Conservation (phyloP, 2,329 filamentous ascomycete genomes). For the Fusarium oligoseptatum region DNA sequence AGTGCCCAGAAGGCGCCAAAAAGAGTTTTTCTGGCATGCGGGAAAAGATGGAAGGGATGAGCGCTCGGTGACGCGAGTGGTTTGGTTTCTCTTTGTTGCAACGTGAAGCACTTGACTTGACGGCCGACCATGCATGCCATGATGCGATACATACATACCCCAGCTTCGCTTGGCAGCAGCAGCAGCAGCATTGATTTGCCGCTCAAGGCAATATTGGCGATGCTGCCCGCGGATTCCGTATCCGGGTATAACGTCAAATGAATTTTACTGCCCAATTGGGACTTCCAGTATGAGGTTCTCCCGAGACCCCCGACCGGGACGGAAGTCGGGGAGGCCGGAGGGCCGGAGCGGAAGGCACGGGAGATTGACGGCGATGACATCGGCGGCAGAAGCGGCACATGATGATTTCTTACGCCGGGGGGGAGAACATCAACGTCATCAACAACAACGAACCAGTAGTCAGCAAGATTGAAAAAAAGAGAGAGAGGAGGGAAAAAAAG, state of each 20-base stretch:
- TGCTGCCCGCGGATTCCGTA: conserved; percentile 3
- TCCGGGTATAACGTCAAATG: neutral
- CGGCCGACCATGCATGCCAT: conserved; percentile 2
- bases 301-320: conserved; percentile 20
- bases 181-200: neutral
- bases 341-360: conserved; percentile 30
- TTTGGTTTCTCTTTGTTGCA: neutral
- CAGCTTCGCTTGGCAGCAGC: neutral
- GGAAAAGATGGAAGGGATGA: conserved; percentile 14
- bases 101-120: neutral
- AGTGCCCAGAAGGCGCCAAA: conserved; percentile 10
- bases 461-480: neutral
- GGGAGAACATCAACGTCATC: conserved; percentile 28
- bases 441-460: neutral
- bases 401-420: conserved; percentile 2
- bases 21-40: conserved; percentile 1
- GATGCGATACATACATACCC: conserved; percentile 16
- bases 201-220: neutral
- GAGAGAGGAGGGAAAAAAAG: neutral
- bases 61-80: conserved; percentile 23
- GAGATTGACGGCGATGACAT: conserved; percentile 20
- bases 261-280: neutral
- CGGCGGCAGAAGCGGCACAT: conserved; percentile 13
- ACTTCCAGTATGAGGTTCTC: neutral
- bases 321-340: conserved; percentile 32